phyloP scores from a whole-genome alignment of 495 filamentous ascomycete genomes.

The Physcia stellaris region DNA sequence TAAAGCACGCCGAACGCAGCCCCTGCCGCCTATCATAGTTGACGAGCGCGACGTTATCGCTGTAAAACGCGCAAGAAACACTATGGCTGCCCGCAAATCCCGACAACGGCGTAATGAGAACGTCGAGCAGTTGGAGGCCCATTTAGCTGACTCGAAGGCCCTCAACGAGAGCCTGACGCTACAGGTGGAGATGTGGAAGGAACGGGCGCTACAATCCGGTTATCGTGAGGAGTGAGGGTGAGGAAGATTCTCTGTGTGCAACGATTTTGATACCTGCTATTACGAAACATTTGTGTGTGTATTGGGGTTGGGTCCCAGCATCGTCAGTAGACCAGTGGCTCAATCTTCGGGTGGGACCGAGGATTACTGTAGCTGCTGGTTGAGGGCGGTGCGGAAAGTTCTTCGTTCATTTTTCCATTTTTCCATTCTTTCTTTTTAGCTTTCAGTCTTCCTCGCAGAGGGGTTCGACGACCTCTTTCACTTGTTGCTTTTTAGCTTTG shows the following conservation, averaged over 20 bases:
- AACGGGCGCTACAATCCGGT: conserved; percentile 13
- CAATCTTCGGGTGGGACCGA: too few species aligned
- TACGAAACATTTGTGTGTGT: conserved; percentile 3
- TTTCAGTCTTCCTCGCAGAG: neutral
- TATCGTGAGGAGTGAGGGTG: conserved; percentile 13
- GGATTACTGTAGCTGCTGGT: too few species aligned
- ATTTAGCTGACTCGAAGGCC: conserved; percentile 36
- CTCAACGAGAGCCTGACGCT: conserved; percentile 22
- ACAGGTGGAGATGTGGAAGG: conserved; percentile 17
- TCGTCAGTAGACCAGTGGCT: conserved; percentile 8
- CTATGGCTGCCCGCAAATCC: conserved; percentile 87
- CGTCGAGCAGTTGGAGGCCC: conserved; percentile 44
- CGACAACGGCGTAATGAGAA: conserved; percentile 67
- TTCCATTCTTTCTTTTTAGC: conserved; percentile 12
- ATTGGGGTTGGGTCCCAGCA: conserved; percentile 15
- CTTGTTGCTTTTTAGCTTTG: conserved; percentile 14
- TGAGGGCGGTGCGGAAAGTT: too few species aligned
- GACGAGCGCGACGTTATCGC: conserved; percentile 60
- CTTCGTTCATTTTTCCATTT: conserved; percentile 13
- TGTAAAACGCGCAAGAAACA: conserved; percentile 91
- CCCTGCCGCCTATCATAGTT: conserved; percentile 65
- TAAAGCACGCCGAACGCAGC: conserved; percentile 59
- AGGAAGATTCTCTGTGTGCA: conserved; percentile 16
- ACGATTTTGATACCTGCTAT: conserved; percentile 17
- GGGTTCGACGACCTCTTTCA: conserved; percentile 9